Evolutionary conservation across 164 flowering plant genomes (phyloP), one percentile per base, ranked within the genome.

Genomic region (Magnolia changhungtana): DNA sequence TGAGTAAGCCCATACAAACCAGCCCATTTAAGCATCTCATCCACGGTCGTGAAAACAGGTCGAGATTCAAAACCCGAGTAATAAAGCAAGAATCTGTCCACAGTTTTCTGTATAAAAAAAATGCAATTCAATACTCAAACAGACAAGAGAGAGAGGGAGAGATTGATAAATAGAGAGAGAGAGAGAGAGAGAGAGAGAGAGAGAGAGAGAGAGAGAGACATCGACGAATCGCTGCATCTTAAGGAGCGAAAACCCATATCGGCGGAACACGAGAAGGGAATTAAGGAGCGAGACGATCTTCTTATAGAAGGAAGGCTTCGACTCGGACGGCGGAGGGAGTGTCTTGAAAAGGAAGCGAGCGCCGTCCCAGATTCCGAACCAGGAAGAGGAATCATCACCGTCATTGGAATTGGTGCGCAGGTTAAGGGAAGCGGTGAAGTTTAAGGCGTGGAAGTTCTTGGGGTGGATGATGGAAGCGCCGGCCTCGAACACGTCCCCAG

Each of bases 401-500:
- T 1, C 14, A 49, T 24, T n/a, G 50, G 50, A 21, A 1, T 81
- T 84, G 69, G 74, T 18, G 21, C 64, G 79, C 24, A 96, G 84
- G 11, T 85, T 81, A n/a, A 94, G 86, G 13, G 75, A 67, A 11
- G 78, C 50, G 23, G 90, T 84, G 86, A 82, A 96, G 73, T 83
- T 84, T 55, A 82, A 29, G 58, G 90, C 90, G 81, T 94, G 90
- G 50, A 80, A 81, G 78, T 96, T 96, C 85, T 90, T 91, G 21
- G 98, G 98, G 81, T 96, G 99, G 65, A 96, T 86, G 66, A 96
- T 87, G 7, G 97, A 88, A 2, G 88, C 99, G 1, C 99, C 99
- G 69, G 98, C 99, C 82, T 96, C 98, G 83, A 96, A 92, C 2
- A 85, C 86, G 21, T 94, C 90, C 19, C 91, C 92, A 70, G 84